A percentile compares a stretch with the other conserved stretches of the same genome.
Conservation (phyloP, 768 basidiomycete species). For the Atractiella rhizophila region DNA sequence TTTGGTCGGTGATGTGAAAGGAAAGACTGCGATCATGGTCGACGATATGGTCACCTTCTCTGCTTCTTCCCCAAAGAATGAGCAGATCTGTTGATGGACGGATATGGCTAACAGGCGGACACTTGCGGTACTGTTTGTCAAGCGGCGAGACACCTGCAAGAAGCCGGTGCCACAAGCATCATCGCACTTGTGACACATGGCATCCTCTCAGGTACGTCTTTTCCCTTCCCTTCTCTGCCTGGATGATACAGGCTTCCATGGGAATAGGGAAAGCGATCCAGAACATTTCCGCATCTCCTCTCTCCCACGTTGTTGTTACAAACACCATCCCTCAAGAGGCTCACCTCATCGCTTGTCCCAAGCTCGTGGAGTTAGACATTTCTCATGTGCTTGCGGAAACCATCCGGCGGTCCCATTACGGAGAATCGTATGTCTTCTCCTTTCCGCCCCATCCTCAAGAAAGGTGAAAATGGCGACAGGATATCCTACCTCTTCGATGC, state of each 20-base stretch:
- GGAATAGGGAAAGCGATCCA: no score
- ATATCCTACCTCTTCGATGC: constrained; percentile 12
- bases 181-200: constrained; percentile 92
- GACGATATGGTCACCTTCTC: constrained; percentile 55
- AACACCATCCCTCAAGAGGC: constrained; percentile 81
- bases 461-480: constrained; percentile 9
- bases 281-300: constrained; percentile 39
- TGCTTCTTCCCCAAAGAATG: neutral
- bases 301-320: constrained; percentile 90
- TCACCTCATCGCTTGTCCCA: constrained; percentile 43
- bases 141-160: constrained; percentile 63
- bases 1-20: constrained; percentile 76
- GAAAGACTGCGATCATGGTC: constrained; percentile 76
- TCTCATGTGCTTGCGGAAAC: constrained; percentile 84
- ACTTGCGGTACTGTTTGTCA: constrained; percentile 83
- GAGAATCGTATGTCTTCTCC: no score
- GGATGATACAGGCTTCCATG: no score
- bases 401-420: constrained; percentile 83
- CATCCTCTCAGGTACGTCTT: constrained; percentile 56
- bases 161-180: constrained; percentile 63
- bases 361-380: constrained; percentile 84
- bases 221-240: no score
- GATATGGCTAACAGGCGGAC: constrained; percentile 32
- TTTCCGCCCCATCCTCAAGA: constrained; percentile 22
- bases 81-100: constrained; percentile 13